A percentile compares a stretch with the other conserved stretches of the same genome.
Conservation (phyloP, 148 eudicot genomes). For the Rhododendron ferrugineum region DNA sequence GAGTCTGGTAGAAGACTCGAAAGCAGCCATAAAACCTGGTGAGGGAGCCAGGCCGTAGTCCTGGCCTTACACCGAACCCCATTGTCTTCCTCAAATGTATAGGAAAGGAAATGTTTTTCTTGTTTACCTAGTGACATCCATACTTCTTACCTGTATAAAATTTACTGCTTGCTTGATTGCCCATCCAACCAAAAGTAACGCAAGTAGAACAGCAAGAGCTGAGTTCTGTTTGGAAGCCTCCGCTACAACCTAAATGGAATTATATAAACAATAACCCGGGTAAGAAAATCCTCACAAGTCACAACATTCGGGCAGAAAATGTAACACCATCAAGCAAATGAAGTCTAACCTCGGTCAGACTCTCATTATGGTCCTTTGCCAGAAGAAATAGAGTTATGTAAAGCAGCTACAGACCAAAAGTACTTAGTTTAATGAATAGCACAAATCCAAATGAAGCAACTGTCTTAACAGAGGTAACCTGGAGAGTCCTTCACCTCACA, state of each 20-base stretch:
- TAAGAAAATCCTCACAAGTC: conserved; percentile 1
- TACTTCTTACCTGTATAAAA: conserved; percentile 66
- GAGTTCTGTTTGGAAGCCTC: conserved; percentile 46
- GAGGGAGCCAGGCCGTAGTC: neutral
- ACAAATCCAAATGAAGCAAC: neutral
- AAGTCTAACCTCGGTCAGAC: conserved; percentile 48
- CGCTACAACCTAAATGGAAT: conserved; percentile 44
- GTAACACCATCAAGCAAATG: neutral
- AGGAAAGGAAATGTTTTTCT: neutral
- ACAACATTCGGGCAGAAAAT: conserved; percentile 1
- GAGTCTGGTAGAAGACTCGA: neutral
- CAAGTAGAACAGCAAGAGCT: conserved; percentile 42
- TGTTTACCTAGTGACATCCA: neutral
- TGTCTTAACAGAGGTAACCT: neutral
- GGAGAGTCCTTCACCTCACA: conserved; percentile 61
- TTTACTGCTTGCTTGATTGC: conserved; percentile 77
- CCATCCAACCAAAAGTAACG: conserved; percentile 69
- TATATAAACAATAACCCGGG: neutral
- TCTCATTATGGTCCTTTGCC: conserved; percentile 62
- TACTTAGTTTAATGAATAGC: neutral
- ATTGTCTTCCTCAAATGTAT: neutral
- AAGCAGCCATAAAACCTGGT: neutral
- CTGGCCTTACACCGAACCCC: neutral
- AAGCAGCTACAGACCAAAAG: conserved; percentile 50
- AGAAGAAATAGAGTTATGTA: conserved; percentile 80